These are phyloP conservation scores for Leersia perrieri DNA, from an alignment of 176 grass and related monocot species.

Conservation along the genomic window DNA sequence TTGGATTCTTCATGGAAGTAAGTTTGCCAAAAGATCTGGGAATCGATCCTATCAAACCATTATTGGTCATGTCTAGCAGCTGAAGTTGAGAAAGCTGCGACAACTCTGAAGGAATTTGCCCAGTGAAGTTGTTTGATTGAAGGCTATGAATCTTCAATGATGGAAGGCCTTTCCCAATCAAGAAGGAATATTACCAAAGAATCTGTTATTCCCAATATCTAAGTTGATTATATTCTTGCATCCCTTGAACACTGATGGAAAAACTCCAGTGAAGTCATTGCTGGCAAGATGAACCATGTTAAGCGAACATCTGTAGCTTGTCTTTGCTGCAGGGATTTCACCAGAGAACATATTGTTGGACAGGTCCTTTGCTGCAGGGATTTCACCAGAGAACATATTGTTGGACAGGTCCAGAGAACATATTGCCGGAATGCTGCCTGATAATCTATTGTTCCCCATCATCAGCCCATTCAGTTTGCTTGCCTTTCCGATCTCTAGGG, in stretches of 20 bases:
- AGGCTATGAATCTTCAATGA: slow-evolving; percentile 31
- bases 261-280: slow-evolving; percentile 26
- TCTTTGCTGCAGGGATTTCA: neutral
- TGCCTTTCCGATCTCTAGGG: slow-evolving; percentile 61
- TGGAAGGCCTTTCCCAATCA: slow-evolving; percentile 41
- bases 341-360: neutral
- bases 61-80: slow-evolving; percentile 43
- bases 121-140: slow-evolving; percentile 40
- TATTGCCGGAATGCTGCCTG: too few relatives aligned
- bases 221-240: slow-evolving; percentile 19
- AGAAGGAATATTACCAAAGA: slow-evolving; percentile 38
- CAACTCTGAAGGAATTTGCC: slow-evolving; percentile 28
- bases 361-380: neutral
- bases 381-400: neutral
- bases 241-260: slow-evolving; percentile 20
- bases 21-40: slow-evolving; percentile 30
- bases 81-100: slow-evolving; percentile 34
- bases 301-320: too few relatives aligned
- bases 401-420: too few relatives aligned
- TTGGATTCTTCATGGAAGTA: slow-evolving; percentile 26
- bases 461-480: too few relatives aligned
- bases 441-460: too few relatives aligned
- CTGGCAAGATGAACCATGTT: slow-evolving; percentile 40
- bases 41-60: slow-evolving; percentile 41
- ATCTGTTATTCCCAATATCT: slow-evolving; percentile 47